phyloP scores from a whole-genome alignment of 78 protist species.

The Dictyostelium brefeldianum region DNA sequence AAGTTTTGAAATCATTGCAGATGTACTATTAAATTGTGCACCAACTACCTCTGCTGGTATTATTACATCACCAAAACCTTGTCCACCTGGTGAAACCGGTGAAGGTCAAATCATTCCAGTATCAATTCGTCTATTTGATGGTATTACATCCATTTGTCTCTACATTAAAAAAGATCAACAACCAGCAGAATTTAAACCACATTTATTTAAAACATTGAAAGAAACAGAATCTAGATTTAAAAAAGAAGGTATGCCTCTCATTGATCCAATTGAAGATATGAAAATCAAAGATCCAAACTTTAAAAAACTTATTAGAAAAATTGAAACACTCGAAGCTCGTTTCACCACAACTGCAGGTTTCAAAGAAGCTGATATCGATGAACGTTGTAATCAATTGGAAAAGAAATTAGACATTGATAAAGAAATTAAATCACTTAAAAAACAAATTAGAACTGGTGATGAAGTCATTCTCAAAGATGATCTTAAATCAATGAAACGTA shows the following conservation, averaged over 20 bases:
- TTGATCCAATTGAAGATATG: constrained; percentile 97
- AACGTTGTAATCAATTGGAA: not conserved
- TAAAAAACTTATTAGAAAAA: constrained; percentile 42
- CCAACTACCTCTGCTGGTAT: not conserved
- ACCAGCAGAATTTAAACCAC: constrained; percentile 44
- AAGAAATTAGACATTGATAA: constrained; percentile 59
- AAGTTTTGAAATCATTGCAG: constrained; percentile 73
- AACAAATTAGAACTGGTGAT: constrained; percentile 58
- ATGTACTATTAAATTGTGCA: constrained; percentile 59
- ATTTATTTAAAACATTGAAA: constrained; percentile 42
- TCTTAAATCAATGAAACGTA: constrained; percentile 89
- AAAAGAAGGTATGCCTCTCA: constrained; percentile 88
- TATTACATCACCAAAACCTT: constrained; percentile 51
- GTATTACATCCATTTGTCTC: constrained; percentile 51
- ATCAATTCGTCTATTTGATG: constrained; percentile 67
- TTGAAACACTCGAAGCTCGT: constrained; percentile 78
- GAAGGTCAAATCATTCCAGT: constrained; percentile 74
- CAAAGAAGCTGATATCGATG: constrained; percentile 54
- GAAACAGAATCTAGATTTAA: constrained; percentile 68
- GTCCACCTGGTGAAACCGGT: constrained; percentile 20
- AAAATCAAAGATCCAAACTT: constrained; percentile 69
- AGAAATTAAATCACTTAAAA: constrained; percentile 36
- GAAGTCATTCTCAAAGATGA: constrained; percentile 89
- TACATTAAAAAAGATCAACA: constrained; percentile 51
- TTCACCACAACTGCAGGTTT: constrained; percentile 2